phyloP scores from a whole-genome alignment of 257 asterid species.

The Nyctanthes arbortristis region DNA sequence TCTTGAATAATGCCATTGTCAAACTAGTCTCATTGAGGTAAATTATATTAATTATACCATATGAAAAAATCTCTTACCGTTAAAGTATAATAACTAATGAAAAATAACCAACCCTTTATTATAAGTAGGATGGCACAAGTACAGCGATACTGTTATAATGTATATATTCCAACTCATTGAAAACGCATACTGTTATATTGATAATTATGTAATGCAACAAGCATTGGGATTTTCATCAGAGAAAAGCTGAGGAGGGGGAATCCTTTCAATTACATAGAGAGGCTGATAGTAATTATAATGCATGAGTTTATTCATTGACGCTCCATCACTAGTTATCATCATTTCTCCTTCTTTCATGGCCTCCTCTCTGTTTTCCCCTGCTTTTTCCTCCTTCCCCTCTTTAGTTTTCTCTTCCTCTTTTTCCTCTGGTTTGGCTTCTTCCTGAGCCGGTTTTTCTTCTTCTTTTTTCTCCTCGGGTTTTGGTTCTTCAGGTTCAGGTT shows the following conservation, averaged over 20 bases:
- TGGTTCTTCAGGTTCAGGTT: conserved; percentile 52
- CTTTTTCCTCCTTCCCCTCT: conserved; percentile 29
- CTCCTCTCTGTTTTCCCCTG: conserved; percentile 31
- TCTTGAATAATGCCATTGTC: too few relatives aligned
- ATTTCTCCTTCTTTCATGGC: conserved; percentile 22
- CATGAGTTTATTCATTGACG: conserved; percentile 41
- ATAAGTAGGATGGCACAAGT: too few relatives aligned
- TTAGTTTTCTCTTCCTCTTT: conserved; percentile 34
- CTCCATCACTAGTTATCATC: conserved; percentile 27
- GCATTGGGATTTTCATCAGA: conserved; percentile 96
- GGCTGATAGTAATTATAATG: conserved; percentile 52
- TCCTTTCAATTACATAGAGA: conserved; percentile 56
- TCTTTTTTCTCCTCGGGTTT: conserved; percentile 31
- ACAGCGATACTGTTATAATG: too few relatives aligned
- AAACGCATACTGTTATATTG: too few relatives aligned
- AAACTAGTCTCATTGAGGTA: too few relatives aligned
- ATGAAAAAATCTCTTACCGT: too few relatives aligned
- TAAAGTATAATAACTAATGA: too few relatives aligned
- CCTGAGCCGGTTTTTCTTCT: neutral
- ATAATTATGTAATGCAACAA: conserved; percentile 51
- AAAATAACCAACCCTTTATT: too few relatives aligned
- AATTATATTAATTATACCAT: too few relatives aligned
- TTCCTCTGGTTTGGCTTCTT: conserved; percentile 53
- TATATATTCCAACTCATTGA: too few relatives aligned
- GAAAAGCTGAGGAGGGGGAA: conserved; percentile 85